Evolutionary conservation across 495 filamentous ascomycete genomes (phyloP).

Genomic region (Cercophora samala): DNA sequence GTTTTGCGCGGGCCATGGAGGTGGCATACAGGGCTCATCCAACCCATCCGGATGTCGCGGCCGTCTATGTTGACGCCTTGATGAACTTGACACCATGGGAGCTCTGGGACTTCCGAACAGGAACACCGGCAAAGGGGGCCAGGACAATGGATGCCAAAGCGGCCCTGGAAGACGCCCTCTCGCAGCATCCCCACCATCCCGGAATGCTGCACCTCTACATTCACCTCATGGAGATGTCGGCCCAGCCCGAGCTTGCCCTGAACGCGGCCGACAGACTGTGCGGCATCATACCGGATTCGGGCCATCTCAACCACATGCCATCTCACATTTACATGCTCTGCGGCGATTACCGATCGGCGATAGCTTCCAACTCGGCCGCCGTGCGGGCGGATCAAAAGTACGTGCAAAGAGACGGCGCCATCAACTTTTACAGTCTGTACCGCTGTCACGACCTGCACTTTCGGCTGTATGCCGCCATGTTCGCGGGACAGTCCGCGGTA

Average conservation of each 20-base stretch:
- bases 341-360: slow-evolving; percentile 61
- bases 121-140: slow-evolving; percentile 51
- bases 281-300: slow-evolving; percentile 60
- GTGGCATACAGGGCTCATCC: slow-evolving; percentile 51
- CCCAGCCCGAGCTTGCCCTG: slow-evolving; percentile 56
- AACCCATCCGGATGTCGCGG: slow-evolving; percentile 57
- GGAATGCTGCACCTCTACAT: slow-evolving; percentile 69
- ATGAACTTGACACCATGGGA: slow-evolving; percentile 70
- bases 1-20: slow-evolving; percentile 61
- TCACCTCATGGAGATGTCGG: slow-evolving; percentile 72
- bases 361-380: slow-evolving; percentile 61
- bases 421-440: slow-evolving; percentile 68
- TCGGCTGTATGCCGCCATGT: slow-evolving; percentile 69
- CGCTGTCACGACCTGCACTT: slow-evolving; percentile 65
- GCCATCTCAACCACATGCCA: slow-evolving; percentile 73
- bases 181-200: slow-evolving; percentile 51
- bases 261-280: slow-evolving; percentile 57
- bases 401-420: slow-evolving; percentile 45
- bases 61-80: slow-evolving; percentile 61
- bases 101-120: slow-evolving; percentile 60
- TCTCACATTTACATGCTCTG: slow-evolving; percentile 64
- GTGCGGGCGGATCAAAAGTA: slow-evolving; percentile 61
- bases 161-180: slow-evolving; percentile 53
- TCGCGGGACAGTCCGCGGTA: slow-evolving; percentile 55
- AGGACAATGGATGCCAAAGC: slow-evolving; percentile 56